These are phyloP conservation scores for Taiwanofungus camphoratus DNA, from an alignment of 1,284 basidiomycete genomes.

Conservation along the genomic window DNA sequence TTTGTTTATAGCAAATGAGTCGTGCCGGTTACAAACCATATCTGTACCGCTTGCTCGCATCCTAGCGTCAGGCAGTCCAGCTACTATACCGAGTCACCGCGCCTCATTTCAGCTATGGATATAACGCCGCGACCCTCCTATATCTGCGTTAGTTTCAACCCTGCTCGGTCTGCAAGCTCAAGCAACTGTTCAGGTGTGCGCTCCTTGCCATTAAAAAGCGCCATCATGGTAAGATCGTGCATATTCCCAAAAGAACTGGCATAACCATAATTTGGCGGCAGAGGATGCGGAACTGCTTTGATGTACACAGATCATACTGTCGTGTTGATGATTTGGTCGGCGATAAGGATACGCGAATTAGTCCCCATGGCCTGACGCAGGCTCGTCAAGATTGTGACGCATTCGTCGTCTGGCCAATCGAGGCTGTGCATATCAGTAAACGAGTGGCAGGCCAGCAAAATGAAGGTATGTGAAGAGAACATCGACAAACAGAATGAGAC, in stretches of 20 bases:
- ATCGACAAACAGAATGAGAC: slow-evolving; percentile 22
- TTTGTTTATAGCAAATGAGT: too few relatives aligned
- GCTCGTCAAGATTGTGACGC: slow-evolving; percentile 9
- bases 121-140: slow-evolving; percentile 11
- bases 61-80: too few relatives aligned
- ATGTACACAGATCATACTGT: slow-evolving; percentile 10
- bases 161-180: slow-evolving; percentile 7
- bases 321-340: slow-evolving; percentile 10
- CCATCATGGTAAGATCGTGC: slow-evolving; percentile 13
- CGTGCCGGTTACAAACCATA: background rate
- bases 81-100: too few relatives aligned
- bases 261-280: slow-evolving; percentile 13
- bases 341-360: slow-evolving; percentile 10
- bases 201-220: slow-evolving; percentile 10
- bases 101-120: slow-evolving; percentile 10
- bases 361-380: slow-evolving; percentile 9
- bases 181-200: slow-evolving; percentile 10
- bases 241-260: slow-evolving; percentile 8
- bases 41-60: too few relatives aligned
- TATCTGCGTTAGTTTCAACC: slow-evolving; percentile 9
- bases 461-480: too few relatives aligned
- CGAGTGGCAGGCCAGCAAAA: background rate
- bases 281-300: slow-evolving; percentile 9
- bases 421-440: slow-evolving; percentile 4
- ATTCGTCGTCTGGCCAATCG: slow-evolving; percentile 15